Percentiles rank a stretch among this genome's conserved stretches.
Evolutionary conservation across 345 rosid genomes (phyloP).

Genomic region (Populus alba): DNA sequence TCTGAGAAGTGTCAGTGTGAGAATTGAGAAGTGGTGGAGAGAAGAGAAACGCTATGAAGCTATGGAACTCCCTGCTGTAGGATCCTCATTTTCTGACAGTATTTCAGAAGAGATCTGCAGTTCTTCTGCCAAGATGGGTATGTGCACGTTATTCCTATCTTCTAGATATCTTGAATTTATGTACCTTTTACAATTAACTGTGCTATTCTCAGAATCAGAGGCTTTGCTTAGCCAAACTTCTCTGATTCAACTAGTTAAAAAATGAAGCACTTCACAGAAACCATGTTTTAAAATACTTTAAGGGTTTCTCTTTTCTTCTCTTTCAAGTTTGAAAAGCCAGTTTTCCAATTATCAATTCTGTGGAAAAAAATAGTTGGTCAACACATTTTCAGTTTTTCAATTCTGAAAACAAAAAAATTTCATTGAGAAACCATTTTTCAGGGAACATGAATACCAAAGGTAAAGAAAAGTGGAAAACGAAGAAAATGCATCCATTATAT

Average conservation of each 20-base stretch:
- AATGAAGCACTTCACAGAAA: not conserved
- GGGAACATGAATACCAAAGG: not conserved
- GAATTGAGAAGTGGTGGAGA: slow-evolving; percentile 99
- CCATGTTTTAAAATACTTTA: not conserved
- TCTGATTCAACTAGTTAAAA: not conserved
- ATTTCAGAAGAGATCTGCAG: slow-evolving; percentile 95
- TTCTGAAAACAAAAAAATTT: no score
- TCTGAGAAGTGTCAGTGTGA: slow-evolving; percentile 84
- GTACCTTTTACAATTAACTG: no score
- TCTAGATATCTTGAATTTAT: not conserved
- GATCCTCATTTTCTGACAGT: slow-evolving; percentile 65
- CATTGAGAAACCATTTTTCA: not conserved
- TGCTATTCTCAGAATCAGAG: not conserved
- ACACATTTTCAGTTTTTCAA: no score
- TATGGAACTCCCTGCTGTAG: slow-evolving; percentile 64
- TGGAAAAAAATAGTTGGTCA: no score
- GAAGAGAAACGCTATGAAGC: slow-evolving; percentile 85
- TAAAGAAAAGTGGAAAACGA: not conserved
- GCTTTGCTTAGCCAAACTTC: not conserved
- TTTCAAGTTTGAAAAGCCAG: no score
- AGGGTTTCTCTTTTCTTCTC: not conserved
- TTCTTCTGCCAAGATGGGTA: slow-evolving; percentile 99
- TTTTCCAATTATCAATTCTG: no score
- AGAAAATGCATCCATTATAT: not conserved
- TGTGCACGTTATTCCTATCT: slow-evolving; percentile 14